phyloP scores from a whole-genome alignment of 2,329 filamentous ascomycete species.

The Penicillium sp. region DNA sequence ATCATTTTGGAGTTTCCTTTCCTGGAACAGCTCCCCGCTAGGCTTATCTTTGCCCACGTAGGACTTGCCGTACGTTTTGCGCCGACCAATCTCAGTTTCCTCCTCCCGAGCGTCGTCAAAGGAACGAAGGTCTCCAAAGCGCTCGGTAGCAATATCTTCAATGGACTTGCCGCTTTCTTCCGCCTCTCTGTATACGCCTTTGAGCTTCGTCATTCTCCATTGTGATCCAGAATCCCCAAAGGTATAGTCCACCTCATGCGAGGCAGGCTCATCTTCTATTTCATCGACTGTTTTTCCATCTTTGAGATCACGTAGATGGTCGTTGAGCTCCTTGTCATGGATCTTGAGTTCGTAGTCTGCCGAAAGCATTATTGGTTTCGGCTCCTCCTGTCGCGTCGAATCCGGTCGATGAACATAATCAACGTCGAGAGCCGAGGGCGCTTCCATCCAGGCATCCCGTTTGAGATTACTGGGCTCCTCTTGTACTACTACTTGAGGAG shows the following conservation, averaged over 20 bases:
- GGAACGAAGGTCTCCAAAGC: conserved; percentile 75
- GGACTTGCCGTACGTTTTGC: conserved; percentile 77
- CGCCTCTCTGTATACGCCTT: conserved; percentile 76
- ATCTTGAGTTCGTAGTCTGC: conserved; percentile 68
- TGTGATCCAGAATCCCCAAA: conserved; percentile 88
- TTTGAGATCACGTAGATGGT: conserved; percentile 62
- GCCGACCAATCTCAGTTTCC: conserved; percentile 81
- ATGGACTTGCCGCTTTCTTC: conserved; percentile 70
- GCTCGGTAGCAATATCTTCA: conserved; percentile 79
- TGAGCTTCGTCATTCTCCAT: conserved; percentile 96
- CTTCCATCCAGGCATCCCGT: conserved; percentile 94
- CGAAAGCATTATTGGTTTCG: conserved; percentile 44
- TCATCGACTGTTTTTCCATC: conserved; percentile 57
- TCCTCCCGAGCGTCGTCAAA: conserved; percentile 96
- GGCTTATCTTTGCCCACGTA: conserved; percentile 86
- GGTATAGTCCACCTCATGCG: conserved; percentile 70
- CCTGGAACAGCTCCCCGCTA: conserved; percentile 78
- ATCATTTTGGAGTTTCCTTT: conserved; percentile 65
- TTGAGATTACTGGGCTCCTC: conserved; percentile 51
- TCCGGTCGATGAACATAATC: conserved; percentile 70
- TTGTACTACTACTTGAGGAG: conserved; percentile 37
- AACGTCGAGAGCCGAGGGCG: conserved; percentile 75
- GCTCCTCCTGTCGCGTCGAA: conserved; percentile 53
- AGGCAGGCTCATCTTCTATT: conserved; percentile 53
- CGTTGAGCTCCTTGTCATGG: conserved; percentile 79